These are phyloP conservation scores for Conoideocrella luteorostrata DNA, from an alignment of 2,329 filamentous ascomycete species.

Conservation along the genomic window DNA sequence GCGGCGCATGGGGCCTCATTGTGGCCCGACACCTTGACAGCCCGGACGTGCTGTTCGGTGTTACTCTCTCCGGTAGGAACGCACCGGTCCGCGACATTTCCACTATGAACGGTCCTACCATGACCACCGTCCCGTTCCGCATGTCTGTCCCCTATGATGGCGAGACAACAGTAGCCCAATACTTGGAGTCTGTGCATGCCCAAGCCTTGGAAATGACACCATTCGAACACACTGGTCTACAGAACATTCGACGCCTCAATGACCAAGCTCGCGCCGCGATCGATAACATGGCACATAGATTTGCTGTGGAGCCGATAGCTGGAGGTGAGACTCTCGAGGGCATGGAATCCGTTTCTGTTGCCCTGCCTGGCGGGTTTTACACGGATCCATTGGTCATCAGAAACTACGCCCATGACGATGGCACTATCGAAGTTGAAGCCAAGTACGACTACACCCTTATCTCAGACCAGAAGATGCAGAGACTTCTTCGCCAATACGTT, in stretches of 20 bases:
- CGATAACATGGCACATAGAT: no score
- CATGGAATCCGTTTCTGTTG: no score
- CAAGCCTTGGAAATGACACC: neutral
- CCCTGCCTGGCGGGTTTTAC: no score
- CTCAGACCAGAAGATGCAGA: no score
- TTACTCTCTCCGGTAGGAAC: conserved; percentile 14
- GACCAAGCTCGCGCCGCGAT: neutral
- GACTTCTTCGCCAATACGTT: no score
- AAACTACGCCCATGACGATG: no score
- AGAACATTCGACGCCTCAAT: neutral
- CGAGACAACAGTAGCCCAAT: no score
- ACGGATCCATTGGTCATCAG: no score
- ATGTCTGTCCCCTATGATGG: neutral
- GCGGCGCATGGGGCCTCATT: conserved; percentile 20
- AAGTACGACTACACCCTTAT: no score
- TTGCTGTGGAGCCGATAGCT: no score
- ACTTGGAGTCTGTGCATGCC: neutral
- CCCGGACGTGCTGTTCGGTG: conserved; percentile 19
- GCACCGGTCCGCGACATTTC: conserved; percentile 14
- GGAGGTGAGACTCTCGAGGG: no score
- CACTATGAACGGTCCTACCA: conserved; percentile 16
- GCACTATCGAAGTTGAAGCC: no score
- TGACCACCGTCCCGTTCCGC: conserved; percentile 18
- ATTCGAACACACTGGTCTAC: neutral
- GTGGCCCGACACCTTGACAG: conserved; percentile 27